A percentile compares a stretch with the other conserved stretches of the same genome.
These are phyloP conservation scores for Coemansia sp. DNA, from an alignment of 192 early-diverging fungal genomes.

Conservation along the genomic window DNA sequence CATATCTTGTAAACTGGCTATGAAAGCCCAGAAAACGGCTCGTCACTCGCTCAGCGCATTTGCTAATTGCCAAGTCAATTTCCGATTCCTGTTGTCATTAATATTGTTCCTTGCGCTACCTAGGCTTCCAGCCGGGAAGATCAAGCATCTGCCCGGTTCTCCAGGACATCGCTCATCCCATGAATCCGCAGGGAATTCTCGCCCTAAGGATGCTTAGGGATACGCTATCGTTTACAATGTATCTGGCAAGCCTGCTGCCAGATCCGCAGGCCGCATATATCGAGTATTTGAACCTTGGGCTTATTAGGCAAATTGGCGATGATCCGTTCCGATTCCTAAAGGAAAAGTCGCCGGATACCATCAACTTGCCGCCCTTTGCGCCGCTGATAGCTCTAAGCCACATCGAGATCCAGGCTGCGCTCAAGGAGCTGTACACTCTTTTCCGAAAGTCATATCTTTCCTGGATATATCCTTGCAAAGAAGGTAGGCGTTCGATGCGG, in stretches of 20 bases:
- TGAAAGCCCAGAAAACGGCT: not conserved
- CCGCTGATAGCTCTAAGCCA: conserved; percentile 23
- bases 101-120: not conserved
- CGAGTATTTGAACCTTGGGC: conserved; percentile 17
- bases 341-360: not conserved
- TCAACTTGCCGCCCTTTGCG: conserved; percentile 23
- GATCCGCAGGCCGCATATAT: conserved; percentile 23
- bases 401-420: conserved; percentile 13
- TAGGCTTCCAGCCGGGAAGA: conserved; percentile 32
- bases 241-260: conserved; percentile 32
- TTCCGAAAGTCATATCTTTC: conserved; percentile 35
- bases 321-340: conserved; percentile 17
- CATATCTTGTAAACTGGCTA: not conserved
- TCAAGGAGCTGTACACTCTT: conserved; percentile 17
- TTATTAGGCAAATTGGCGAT: conserved; percentile 10
- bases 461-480: conserved; percentile 33
- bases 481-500: conserved; percentile 10
- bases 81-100: no score
- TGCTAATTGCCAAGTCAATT: no score
- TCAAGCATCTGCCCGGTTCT: conserved; percentile 45
- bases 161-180: conserved; percentile 25
- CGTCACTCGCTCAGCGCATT: no score
- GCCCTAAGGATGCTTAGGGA: conserved; percentile 34
- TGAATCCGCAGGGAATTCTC: conserved; percentile 48
- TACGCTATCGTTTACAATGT: conserved; percentile 11